Percentiles rank a stretch among this genome's conserved stretches.
phyloP scores from a whole-genome alignment of 2,329 filamentous ascomycete genomes.

The Alternaria sp. region DNA sequence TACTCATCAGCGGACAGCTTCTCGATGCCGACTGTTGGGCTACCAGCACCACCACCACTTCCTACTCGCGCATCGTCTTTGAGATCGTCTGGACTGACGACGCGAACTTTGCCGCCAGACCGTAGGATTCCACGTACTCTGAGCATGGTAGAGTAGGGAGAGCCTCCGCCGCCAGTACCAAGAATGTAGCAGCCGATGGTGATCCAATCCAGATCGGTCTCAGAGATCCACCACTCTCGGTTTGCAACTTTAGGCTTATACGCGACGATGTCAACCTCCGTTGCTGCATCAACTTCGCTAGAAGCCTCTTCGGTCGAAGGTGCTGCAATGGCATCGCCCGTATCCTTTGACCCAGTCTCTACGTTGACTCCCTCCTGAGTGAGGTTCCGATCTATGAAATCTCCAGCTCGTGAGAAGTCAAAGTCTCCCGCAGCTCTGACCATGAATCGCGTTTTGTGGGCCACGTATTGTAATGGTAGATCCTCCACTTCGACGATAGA shows the following conservation, averaged over 20 bases:
- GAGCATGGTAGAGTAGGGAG: constrained; percentile 54
- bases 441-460: constrained; percentile 58
- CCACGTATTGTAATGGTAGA: constrained; percentile 62
- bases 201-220: constrained; percentile 55
- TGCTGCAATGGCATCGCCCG: constrained; percentile 12
- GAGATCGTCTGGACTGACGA: constrained; percentile 52
- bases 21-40: constrained; percentile 53
- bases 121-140: constrained; percentile 51
- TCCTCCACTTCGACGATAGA: constrained; percentile 50
- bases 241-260: constrained; percentile 51
- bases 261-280: constrained; percentile 35
- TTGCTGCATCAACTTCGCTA: constrained; percentile 21
- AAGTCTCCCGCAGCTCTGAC: constrained; percentile 64
- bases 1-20: constrained; percentile 52
- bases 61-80: constrained; percentile 54
- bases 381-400: constrained; percentile 34
- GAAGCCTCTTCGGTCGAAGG: constrained; percentile 22
- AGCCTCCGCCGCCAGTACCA: constrained; percentile 57
- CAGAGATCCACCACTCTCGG: constrained; percentile 54
- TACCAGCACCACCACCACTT: constrained; percentile 54
- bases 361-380: constrained; percentile 25
- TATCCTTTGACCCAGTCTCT: constrained; percentile 5
- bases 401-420: constrained; percentile 43
- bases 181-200: constrained; percentile 57
- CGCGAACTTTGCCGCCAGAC: constrained; percentile 49